Percentiles rank a stretch among this genome's conserved stretches.
phyloP scores from a whole-genome alignment of 495 filamentous ascomycete genomes.

The Cairneyella variabilis region DNA sequence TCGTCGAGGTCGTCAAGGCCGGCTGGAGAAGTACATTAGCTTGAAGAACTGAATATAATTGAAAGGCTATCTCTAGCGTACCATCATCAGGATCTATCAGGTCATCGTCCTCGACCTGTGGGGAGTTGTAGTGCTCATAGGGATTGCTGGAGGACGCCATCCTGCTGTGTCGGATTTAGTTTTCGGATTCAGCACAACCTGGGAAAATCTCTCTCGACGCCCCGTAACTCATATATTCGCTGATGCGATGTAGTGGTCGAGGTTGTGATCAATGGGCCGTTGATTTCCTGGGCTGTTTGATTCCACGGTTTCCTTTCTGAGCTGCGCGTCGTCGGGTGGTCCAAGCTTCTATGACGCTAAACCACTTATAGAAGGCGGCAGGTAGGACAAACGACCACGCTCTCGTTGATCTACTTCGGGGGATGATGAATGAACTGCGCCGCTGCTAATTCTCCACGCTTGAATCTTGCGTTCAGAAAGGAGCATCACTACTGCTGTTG shows the following conservation, averaged over 20 bases:
- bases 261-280: neutral
- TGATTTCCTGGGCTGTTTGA: neutral
- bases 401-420: no score
- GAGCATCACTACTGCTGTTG: no score
- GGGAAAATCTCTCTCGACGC: neutral
- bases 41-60: conserved; percentile 3
- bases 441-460: no score
- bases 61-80: conserved; percentile 44
- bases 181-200: neutral
- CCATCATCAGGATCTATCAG: conserved; percentile 96
- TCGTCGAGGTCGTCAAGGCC: conserved; percentile 91
- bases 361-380: no score
- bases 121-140: conserved; percentile 59
- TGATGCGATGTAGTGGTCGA: neutral
- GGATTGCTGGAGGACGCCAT: conserved; percentile 36
- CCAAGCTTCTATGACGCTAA: no score
- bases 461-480: no score
- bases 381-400: no score
- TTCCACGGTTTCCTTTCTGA: neutral
- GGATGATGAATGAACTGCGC: no score
- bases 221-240: neutral
- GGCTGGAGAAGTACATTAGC: conserved; percentile 39
- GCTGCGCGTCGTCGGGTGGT: no score
- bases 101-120: conserved; percentile 77
- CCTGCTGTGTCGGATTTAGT: neutral